Base-by-base conservation (phyloP, 176 grass and related monocot genomes). In the Oryza australiensis region DNA sequence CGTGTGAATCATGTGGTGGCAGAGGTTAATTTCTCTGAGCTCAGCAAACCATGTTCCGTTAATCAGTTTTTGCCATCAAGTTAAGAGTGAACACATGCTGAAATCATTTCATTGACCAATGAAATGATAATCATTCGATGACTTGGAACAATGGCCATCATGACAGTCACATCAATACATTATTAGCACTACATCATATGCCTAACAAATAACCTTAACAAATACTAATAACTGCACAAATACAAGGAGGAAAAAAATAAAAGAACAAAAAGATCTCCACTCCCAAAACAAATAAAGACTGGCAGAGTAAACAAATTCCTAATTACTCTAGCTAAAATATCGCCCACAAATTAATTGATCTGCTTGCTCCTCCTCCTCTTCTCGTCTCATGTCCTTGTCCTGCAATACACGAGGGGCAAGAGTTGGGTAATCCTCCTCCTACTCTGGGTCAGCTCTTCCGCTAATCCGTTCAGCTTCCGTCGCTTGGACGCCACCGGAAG, bases 401-500 rank as follows among this genome's bases (percentile, higher is more conserved):
- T 20, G 59, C 26, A 8, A 15, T 18, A 26, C 34, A 30, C 24
- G 57, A 55, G 64, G 37, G 38, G 77, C 26, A 65, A 38, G 37
- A 43, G 42, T 65, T 78, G 20, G 15, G 38, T 63, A 26, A 63
- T 77, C 82, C 65, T 63, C 8, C 23, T 34, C 53, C 66, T 85
- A 66, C 81, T 79, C 34, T 62, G 11, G 22, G 42, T 74, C 38
- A 46, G 43, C 22, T 87, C 72, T 48, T 67, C 66, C 22, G 66
- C 26, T 43, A 83, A 67, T 78, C 80, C 26, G 12, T 40, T 46
- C 60, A 60, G 20, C 62, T 74, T 48, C 60, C 48, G 48, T 84
- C 63, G 71, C 46, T 75, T 86, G 35, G 26, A 77, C 70, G 69
- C 29, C 32, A 72, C 86, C 86, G 43, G 34, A 33, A 66, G 45